phyloP scores from a whole-genome alignment of 768 basidiomycete species.

The Postia placenta region DNA sequence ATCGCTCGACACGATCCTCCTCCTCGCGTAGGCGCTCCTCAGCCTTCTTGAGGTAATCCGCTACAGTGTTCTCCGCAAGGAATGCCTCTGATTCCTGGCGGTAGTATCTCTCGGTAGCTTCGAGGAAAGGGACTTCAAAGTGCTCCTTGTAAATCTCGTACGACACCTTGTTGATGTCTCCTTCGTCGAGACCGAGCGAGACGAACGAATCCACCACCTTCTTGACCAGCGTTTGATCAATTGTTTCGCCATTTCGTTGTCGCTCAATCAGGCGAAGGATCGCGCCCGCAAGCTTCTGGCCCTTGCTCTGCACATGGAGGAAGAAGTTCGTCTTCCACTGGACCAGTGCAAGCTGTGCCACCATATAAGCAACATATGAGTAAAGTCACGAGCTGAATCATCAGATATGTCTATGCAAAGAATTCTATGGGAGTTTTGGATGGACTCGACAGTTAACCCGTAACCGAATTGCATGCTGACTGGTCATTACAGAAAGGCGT shows the following conservation, averaged over 20 bases:
- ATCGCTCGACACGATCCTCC: conserved; percentile 91
- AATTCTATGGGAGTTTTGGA: not conserved
- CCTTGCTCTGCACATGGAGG: conserved; percentile 75
- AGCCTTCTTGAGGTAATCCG: conserved; percentile 93
- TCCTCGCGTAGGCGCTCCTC: conserved; percentile 92
- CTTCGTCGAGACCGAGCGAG: conserved; percentile 89
- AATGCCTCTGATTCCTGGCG: conserved; percentile 87
- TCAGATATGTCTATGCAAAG: not conserved
- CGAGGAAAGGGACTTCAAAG: conserved; percentile 86
- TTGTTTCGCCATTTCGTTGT: conserved; percentile 90
- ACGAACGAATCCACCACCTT: conserved; percentile 94
- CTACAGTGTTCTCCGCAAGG: conserved; percentile 81
- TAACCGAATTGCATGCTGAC: too few relatives aligned
- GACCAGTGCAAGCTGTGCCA: conserved; percentile 75
- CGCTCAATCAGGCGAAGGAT: conserved; percentile 86
- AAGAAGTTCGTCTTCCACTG: conserved; percentile 96
- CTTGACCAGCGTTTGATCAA: conserved; percentile 90
- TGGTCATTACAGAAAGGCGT: too few relatives aligned
- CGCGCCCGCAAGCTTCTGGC: conserved; percentile 79
- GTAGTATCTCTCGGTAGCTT: conserved; percentile 88
- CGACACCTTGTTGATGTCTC: conserved; percentile 86
- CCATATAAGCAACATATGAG: not conserved
- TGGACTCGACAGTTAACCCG: not conserved
- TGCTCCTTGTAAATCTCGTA: conserved; percentile 91
- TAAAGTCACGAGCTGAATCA: not conserved